Evolutionary conservation across 352 stramenopile species (phyloP), one percentile per base, ranked within the genome.

Genomic region (Globisporangium barbulae): DNA sequence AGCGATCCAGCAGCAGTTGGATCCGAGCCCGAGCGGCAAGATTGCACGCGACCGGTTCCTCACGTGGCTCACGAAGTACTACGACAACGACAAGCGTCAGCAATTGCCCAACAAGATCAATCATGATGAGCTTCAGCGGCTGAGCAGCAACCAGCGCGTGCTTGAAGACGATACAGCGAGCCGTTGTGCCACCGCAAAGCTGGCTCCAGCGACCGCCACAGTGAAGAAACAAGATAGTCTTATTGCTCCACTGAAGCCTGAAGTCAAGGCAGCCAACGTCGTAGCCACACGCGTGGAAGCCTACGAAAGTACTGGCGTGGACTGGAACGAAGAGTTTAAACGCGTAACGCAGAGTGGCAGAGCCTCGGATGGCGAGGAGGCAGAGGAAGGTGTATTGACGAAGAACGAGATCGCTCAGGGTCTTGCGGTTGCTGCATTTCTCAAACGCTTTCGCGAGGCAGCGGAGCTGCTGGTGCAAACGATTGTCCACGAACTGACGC

Each of bases 1-100:
- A 2, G n/a, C 77, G 17, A 68, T 85, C 41, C 77, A 90, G 50
- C 77, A 89, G 30, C 72, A 84, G 21, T 63, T 91, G 45, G 83
- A 89, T 39, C 72, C 79, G 0, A 68, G 68, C 17, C 59, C 70
- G 8, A 71, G 73, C 15, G 78, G 76, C 37, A 72, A 68, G 42
- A 79, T 85, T 35, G 65, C 66, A 39, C 76, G 70, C 50, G 71
- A 68, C 0, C 75, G 76, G 2, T 71, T 88, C 31, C 60, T 88
- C 10, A 61, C 63, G 2, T 80, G 72, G 67, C 68, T 85, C 30
- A 71, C 68, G 41, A 74, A 72, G 30, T 78, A 79, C 49, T 85
- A 75, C 50, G 71, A 4, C 35, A 17, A 44, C 35, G 4, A 41
- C 42, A 17, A 48, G 6, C 15, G 48, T 61, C 8, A 78, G 61